Evolutionary conservation across 495 filamentous ascomycete species (phyloP), one percentile per base, ranked within the genome.

Genomic region (Talaromyces liani): DNA sequence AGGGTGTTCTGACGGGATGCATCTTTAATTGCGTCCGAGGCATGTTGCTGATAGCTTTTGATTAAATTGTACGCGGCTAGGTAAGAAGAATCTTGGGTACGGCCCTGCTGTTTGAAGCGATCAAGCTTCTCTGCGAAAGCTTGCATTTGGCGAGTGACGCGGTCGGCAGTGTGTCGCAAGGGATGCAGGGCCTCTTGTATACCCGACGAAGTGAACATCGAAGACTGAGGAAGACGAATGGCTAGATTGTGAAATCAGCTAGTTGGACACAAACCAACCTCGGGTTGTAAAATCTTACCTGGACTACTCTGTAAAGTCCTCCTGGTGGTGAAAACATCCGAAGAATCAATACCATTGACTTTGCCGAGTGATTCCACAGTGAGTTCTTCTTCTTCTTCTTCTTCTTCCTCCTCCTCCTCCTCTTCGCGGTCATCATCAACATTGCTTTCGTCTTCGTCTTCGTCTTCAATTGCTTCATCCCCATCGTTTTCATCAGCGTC

Each of bases 101-200:
- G 58, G 3, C 63, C 73, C 62, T 77, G 68, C 53, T 76, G 76
- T 63, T 78, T 82, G 49, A 87, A 85, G 49, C 78, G 77, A 67
- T 88, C 86, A n/a, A 89, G 74, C 65, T 79, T 79, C 63, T 86
- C 80, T n/a, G 87, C 87, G 65, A 89, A 89, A 22, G 77, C 79
- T 67, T 88, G 83, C 58, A 88, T 83, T 67, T 89, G 85, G 60
- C 80, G 80, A 59, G 82, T 84, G 45, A 87, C 81, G 6, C 84
- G 81, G 63, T 86, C 84, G 58, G 82, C 84, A 20, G 83, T 81
- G n/a, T 75, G 75, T 66, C 79, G 82, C 64, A 87, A 77, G 55
- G 84, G 82, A 54, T 82, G 79, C 36, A 87, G 70, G 18, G 76
- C 80, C 73, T 82, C 71, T 51, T 81, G 78, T 24, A 79, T 75